Evolutionary conservation across 2,329 filamentous ascomycete species (phyloP).

Genomic region (Tolypocladium guangdongense): DNA sequence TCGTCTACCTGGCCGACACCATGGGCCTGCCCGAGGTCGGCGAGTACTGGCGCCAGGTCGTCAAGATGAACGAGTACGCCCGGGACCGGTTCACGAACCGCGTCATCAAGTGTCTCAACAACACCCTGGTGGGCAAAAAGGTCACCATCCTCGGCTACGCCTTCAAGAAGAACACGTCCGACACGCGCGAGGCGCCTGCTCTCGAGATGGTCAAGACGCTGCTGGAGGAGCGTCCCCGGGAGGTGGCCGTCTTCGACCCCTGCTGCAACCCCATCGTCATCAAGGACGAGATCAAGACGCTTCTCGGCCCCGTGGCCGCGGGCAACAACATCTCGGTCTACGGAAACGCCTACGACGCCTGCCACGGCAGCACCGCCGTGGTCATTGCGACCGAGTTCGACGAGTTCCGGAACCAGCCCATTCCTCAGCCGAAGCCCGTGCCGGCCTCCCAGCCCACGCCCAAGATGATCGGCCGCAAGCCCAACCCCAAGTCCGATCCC

Average conservation of each 20-base stretch:
- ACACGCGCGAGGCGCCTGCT: slow-evolving; percentile 61
- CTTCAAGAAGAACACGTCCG: slow-evolving; percentile 71
- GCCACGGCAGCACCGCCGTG: slow-evolving; percentile 35
- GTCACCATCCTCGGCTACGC: slow-evolving; percentile 63
- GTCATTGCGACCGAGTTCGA: slow-evolving; percentile 47
- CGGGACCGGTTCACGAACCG: slow-evolving; percentile 56
- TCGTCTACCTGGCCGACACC: slow-evolving; percentile 63
- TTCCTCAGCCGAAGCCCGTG: slow-evolving; percentile 17
- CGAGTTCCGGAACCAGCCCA: slow-evolving; percentile 37
- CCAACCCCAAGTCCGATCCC: slow-evolving; percentile 32
- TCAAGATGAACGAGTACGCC: slow-evolving; percentile 68
- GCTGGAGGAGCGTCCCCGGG: slow-evolving; percentile 50
- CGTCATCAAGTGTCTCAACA: slow-evolving; percentile 56
- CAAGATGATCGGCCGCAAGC: slow-evolving; percentile 24
- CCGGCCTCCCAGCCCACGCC: slow-evolving; percentile 13
- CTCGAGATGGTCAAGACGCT: slow-evolving; percentile 57
- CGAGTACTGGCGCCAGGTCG: slow-evolving; percentile 63
- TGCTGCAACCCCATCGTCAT: slow-evolving; percentile 42
- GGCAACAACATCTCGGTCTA: slow-evolving; percentile 36
- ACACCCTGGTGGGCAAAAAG: slow-evolving; percentile 60
- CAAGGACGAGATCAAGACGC: slow-evolving; percentile 36
- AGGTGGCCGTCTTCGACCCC: slow-evolving; percentile 61
- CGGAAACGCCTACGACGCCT: slow-evolving; percentile 37
- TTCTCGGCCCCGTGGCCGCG: slow-evolving; percentile 28
- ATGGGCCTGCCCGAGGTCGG: slow-evolving; percentile 61